These are phyloP conservation scores for Phylloporus sp. DNA, from an alignment of 768 basidiomycete species.

Conservation along the genomic window DNA sequence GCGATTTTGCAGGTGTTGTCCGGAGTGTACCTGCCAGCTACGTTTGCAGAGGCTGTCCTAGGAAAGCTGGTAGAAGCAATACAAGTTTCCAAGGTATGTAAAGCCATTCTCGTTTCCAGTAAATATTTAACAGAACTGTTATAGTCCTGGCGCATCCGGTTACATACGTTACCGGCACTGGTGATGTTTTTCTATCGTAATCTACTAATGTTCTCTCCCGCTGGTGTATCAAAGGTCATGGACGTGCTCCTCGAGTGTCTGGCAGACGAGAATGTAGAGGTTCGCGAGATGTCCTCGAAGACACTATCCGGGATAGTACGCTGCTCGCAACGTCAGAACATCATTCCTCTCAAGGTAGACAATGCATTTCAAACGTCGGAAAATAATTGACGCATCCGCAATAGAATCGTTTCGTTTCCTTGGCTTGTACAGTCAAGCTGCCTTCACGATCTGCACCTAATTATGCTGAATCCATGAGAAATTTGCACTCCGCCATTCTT, in stretches of 20 bases:
- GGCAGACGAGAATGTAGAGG: constrained; percentile 88
- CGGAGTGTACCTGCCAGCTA: constrained; percentile 67
- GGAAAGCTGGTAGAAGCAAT: constrained; percentile 65
- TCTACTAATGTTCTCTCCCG: constrained; percentile 68
- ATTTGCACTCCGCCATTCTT: constrained; percentile 85
- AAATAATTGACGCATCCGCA: constrained; percentile 4
- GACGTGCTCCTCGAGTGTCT: constrained; percentile 82
- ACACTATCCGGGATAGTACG: constrained; percentile 82
- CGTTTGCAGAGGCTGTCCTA: constrained; percentile 59
- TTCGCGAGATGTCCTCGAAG: constrained; percentile 86
- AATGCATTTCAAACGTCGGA: neutral
- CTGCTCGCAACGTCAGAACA: constrained; percentile 86
- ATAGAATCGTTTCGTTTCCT: constrained; percentile 76
- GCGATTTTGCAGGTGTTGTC: constrained; percentile 81
- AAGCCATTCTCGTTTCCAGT: neutral
- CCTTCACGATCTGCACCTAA: constrained; percentile 65
- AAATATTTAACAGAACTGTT: constrained; percentile 8
- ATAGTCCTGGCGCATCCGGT: constrained; percentile 87
- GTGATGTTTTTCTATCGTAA: constrained; percentile 92
- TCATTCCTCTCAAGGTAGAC: constrained; percentile 74
- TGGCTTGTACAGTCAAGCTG: constrained; percentile 57
- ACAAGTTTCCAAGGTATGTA: constrained; percentile 68
- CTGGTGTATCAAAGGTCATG: constrained; percentile 67
- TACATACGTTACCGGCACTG: constrained; percentile 83
- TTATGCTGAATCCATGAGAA: constrained; percentile 70